Conservation (phyloP, 257 asterid genomes). For the Lantana camara region DNA sequence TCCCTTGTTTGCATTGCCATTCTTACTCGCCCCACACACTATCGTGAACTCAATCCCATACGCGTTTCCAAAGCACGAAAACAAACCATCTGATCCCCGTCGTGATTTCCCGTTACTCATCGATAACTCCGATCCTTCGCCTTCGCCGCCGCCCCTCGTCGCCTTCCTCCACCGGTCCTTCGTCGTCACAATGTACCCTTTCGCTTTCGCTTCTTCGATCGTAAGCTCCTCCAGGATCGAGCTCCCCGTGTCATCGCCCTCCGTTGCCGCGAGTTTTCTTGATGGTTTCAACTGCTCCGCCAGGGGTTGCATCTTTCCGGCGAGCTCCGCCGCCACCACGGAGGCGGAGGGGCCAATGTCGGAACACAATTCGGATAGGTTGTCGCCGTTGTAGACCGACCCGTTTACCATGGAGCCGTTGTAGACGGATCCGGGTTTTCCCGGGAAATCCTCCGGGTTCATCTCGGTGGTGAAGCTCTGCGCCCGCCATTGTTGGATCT, state of each 20-base stretch:
- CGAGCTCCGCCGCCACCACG: slow-evolving; percentile 70
- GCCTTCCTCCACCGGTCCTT: slow-evolving; percentile 20
- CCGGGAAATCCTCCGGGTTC: slow-evolving; percentile 40
- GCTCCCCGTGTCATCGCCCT: slow-evolving; percentile 26
- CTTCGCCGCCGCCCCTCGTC: slow-evolving; percentile 1
- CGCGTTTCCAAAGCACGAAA: slow-evolving; percentile 34
- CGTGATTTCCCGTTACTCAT: neutral
- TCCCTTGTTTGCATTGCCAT: neutral
- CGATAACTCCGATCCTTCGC: slow-evolving; percentile 16
- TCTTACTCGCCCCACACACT: slow-evolving; percentile 37
- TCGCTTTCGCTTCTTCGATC: slow-evolving; percentile 33
- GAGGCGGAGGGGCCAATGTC: slow-evolving; percentile 88
- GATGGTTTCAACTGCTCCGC: neutral
- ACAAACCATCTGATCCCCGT: slow-evolving; percentile 29
- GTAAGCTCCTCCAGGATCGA: slow-evolving; percentile 43
- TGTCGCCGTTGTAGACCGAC: slow-evolving; percentile 22
- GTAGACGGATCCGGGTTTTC: slow-evolving; percentile 43
- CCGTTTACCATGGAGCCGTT: slow-evolving; percentile 28
- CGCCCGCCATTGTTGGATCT: slow-evolving; percentile 52
- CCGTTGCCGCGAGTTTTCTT: too few species aligned
- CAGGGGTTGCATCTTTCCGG: slow-evolving; percentile 33
- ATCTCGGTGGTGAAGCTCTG: slow-evolving; percentile 33
- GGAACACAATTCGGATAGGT: slow-evolving; percentile 66
- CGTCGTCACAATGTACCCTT: slow-evolving; percentile 22
- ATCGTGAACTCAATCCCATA: slow-evolving; percentile 41